A percentile compares a stretch with the other conserved stretches of the same genome.
Conservation (phyloP, 441 rosid species). For the Daphne laureola region DNA sequence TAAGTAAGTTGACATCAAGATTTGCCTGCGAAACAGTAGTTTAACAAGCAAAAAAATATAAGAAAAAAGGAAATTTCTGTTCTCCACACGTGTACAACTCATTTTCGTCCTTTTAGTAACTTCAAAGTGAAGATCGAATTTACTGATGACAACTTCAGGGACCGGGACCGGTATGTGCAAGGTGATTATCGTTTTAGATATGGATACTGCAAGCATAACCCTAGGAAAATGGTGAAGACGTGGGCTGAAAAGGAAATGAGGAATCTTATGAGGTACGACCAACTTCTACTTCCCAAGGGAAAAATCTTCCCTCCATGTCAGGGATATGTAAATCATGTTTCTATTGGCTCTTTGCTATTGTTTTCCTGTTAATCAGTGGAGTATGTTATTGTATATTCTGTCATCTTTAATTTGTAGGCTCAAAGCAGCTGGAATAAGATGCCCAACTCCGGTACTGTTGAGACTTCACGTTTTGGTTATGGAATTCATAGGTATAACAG, state of each 20-base stretch:
- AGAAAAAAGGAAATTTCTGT: not conserved
- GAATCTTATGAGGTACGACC: conserved; percentile 73
- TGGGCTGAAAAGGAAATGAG: conserved; percentile 99
- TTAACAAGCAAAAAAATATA: too few species aligned
- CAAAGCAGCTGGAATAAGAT: conserved; percentile 87
- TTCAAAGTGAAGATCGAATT: conserved; percentile 1
- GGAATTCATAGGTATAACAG: conserved; percentile 80
- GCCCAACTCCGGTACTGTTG: conserved; percentile 67
- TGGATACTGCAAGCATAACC: conserved; percentile 95
- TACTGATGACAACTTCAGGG: conserved; percentile 38
- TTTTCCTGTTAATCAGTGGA: too few species aligned
- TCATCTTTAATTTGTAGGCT: conserved; percentile 40
- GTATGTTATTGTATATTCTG: not conserved
- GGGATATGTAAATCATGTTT: too few species aligned
- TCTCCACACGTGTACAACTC: not conserved
- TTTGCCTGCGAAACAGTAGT: too few species aligned
- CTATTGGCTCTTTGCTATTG: too few species aligned
- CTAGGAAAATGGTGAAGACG: conserved; percentile 92
- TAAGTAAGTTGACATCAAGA: conserved; percentile 41
- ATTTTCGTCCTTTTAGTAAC: not conserved
- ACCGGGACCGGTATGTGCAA: conserved; percentile 90
- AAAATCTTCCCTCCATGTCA: too few species aligned
- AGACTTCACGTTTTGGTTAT: conserved; percentile 93
- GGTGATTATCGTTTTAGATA: conserved; percentile 93
- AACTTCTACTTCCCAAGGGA: conserved; percentile 4